phyloP scores from a whole-genome alignment of 2,329 filamentous ascomycete genomes.

The Trichoderma afroharzianum region DNA sequence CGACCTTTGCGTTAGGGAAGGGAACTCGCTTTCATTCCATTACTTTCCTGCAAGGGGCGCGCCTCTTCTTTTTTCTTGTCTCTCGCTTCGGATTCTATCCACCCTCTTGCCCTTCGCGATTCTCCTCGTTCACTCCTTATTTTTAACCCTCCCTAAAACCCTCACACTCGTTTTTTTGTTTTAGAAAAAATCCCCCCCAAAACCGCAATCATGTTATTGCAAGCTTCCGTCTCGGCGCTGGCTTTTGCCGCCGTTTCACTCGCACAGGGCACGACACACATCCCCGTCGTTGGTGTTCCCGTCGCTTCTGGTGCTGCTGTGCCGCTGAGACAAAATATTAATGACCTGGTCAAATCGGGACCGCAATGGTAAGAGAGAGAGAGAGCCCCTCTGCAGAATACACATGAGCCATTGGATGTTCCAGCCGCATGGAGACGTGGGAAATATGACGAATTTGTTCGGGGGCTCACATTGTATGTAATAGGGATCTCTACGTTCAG shows the following conservation, averaged over 20 bases:
- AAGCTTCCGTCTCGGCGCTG: slow-evolving; percentile 24
- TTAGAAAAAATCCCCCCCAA: background rate
- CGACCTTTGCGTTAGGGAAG: slow-evolving; percentile 1
- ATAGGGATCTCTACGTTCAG: slow-evolving; percentile 49
- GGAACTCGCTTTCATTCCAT: slow-evolving; percentile 8
- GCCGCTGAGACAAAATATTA: slow-evolving; percentile 47
- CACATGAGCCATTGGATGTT: background rate
- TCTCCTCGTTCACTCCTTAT: background rate
- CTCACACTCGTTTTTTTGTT: slow-evolving; percentile 15
- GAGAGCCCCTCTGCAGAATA: background rate
- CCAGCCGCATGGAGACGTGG: background rate
- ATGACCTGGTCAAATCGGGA: slow-evolving; percentile 39
- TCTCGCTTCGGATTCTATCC: background rate
- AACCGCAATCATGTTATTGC: slow-evolving; percentile 21
- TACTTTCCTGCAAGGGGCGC: slow-evolving; percentile 6
- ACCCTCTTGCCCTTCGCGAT: background rate
- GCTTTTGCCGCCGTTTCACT: slow-evolving; percentile 26
- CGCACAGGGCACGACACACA: slow-evolving; percentile 23
- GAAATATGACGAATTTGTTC: background rate
- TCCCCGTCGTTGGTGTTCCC: slow-evolving; percentile 38
- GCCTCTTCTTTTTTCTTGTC: background rate
- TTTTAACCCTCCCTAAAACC: background rate
- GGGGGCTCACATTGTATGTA: slow-evolving; percentile 1
- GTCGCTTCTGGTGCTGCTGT: slow-evolving; percentile 39
- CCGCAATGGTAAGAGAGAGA: slow-evolving; percentile 39